Conservation (phyloP, 768 basidiomycete genomes). For the Roridomyces roridus region DNA sequence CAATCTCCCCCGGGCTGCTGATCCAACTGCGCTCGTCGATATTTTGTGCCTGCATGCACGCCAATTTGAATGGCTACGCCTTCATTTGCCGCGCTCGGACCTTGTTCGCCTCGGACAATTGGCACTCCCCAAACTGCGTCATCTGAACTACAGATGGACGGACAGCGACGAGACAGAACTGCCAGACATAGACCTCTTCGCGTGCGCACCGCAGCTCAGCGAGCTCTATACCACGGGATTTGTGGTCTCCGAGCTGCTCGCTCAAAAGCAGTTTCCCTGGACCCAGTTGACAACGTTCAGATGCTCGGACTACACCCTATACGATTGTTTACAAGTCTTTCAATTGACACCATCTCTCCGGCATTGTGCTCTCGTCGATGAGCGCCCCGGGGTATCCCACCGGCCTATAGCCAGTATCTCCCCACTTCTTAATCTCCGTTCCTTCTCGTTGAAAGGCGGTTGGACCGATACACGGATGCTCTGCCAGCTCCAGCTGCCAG, state of each 20-base stretch:
- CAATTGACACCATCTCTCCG: too few species aligned
- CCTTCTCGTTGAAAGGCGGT: not conserved
- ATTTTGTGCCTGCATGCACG: not conserved
- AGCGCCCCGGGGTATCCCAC: too few species aligned
- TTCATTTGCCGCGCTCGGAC: not conserved
- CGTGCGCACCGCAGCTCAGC: too few species aligned
- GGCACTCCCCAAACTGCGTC: not conserved
- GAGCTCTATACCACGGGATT: too few species aligned
- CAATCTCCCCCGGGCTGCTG: not conserved
- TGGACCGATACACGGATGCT: not conserved
- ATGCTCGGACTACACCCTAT: too few species aligned
- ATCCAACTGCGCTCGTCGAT: not conserved
- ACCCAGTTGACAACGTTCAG: too few species aligned
- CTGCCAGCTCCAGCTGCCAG: not conserved
- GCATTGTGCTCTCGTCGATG: too few species aligned
- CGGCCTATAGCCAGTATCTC: not conserved
- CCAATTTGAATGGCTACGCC: not conserved
- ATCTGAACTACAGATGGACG: not conserved
- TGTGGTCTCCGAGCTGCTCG: too few species aligned
- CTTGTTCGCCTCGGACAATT: not conserved
- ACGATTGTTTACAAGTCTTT: too few species aligned
- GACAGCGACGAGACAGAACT: not conserved
- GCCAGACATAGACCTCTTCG: too few species aligned
- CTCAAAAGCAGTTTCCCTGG: too few species aligned
- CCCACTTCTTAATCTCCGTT: not conserved